Conservation (phyloP, 2,329 filamentous ascomycete genomes). For the Exophiala spinifera region DNA sequence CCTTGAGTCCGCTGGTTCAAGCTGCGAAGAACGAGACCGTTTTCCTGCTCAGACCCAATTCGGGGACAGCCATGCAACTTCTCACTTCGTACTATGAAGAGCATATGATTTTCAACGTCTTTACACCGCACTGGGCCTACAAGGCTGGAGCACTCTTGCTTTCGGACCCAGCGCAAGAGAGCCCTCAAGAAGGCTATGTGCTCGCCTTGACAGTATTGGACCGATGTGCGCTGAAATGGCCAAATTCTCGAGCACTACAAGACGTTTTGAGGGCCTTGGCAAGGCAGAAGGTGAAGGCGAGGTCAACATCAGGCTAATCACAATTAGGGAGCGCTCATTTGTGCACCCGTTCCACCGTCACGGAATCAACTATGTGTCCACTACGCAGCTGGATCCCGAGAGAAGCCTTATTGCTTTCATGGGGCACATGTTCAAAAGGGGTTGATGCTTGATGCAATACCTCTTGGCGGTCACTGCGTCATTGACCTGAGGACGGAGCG, state of each 20-base stretch:
- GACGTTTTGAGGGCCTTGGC: background rate
- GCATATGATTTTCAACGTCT: slow-evolving; percentile 4
- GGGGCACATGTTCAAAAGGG: too few species aligned
- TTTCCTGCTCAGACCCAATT: background rate
- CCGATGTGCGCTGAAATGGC: slow-evolving; percentile 8
- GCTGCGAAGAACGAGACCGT: background rate
- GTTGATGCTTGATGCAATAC: background rate
- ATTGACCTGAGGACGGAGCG: background rate
- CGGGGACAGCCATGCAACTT: slow-evolving; percentile 1
- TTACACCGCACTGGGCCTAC: slow-evolving; percentile 6
- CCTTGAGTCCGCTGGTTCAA: background rate
- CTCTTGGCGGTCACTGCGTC: background rate
- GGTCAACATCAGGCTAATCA: background rate
- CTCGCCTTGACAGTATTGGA: slow-evolving; percentile 4
- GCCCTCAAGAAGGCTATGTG: background rate
- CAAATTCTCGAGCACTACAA: background rate
- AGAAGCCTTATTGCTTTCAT: too few species aligned
- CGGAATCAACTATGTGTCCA: too few species aligned
- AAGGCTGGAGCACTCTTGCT: slow-evolving; percentile 2
- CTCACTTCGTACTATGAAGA: background rate
- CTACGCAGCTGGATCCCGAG: too few species aligned
- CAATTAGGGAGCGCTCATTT: too few species aligned
- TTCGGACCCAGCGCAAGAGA: background rate
- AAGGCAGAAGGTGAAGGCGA: background rate
- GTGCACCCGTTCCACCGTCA: too few species aligned